Evolutionary conservation across 2,329 filamentous ascomycete genomes (phyloP).

Genomic region (Alternaria viburni): DNA sequence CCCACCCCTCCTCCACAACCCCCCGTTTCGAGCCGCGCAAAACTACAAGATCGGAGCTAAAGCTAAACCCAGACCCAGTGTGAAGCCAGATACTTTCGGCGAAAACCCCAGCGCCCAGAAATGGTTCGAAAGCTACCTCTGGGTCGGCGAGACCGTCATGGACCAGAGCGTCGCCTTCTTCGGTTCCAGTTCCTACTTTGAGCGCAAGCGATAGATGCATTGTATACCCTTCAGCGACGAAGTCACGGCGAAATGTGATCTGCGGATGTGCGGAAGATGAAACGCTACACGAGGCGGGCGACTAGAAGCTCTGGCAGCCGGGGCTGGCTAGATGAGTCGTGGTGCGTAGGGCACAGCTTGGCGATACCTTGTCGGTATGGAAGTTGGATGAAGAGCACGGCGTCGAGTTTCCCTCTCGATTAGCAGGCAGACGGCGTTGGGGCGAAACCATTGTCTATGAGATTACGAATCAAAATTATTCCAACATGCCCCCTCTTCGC

Average conservation of each 20-base stretch:
- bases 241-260: neutral
- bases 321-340: neutral
- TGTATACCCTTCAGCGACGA: neutral
- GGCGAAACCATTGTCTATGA: conserved; percentile 5
- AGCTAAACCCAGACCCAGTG: conserved; percentile 66
- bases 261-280: neutral
- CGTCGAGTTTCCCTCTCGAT: neutral
- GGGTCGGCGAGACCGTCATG: conserved; percentile 97
- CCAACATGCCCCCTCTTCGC: neutral
- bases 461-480: conserved; percentile 7
- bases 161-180: conserved; percentile 94
- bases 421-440: conserved; percentile 2
- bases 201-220: conserved; percentile 69
- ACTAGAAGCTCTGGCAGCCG: neutral
- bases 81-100: conserved; percentile 84
- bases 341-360: neutral
- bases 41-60: conserved; percentile 19
- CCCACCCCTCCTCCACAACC: conserved; percentile 5
- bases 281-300: neutral
- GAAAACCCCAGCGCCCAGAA: conserved; percentile 83
- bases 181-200: conserved; percentile 87
- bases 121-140: conserved; percentile 93
- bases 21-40: neutral
- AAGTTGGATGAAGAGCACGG: neutral
- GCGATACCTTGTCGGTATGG: neutral